A percentile compares a stretch with the other conserved stretches of the same genome.
These are phyloP conservation scores for Kurtzmaniella quercitrusa DNA, from an alignment of 1,139 yeast species.

Conservation along the genomic window DNA sequence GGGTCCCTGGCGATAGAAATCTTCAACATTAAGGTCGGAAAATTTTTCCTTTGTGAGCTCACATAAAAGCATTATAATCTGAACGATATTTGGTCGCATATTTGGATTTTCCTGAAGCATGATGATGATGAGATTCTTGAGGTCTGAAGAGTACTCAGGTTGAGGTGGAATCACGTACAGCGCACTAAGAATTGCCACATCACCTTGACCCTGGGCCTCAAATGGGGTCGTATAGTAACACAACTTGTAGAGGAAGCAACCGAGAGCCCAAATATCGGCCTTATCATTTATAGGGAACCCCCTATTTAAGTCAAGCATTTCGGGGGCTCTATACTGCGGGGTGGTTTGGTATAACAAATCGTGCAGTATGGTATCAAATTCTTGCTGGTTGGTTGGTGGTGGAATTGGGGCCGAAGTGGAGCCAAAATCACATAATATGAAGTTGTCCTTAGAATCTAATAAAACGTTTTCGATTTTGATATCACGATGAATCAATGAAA, in stretches of 20 bases:
- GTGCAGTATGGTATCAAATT: conserved; percentile 55
- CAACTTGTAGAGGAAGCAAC: conserved; percentile 70
- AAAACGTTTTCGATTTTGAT: conserved; percentile 77
- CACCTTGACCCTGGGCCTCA: conserved; percentile 67
- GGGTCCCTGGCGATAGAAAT: conserved; percentile 36
- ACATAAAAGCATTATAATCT: conserved; percentile 40
- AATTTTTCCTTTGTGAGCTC: conserved; percentile 31
- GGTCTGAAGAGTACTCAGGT: conserved; percentile 56
- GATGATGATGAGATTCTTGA: conserved; percentile 72
- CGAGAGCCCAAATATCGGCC: conserved; percentile 82
- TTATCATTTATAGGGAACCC: conserved; percentile 70
- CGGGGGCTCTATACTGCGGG: conserved; percentile 80
- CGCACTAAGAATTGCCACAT: conserved; percentile 67
- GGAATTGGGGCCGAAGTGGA: conserved; percentile 59
- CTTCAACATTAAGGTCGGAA: conserved; percentile 25
- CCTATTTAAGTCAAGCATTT: conserved; percentile 70
- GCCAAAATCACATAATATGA: conserved; percentile 76
- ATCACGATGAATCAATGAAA: conserved; percentile 66
- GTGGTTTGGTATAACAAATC: conserved; percentile 76
- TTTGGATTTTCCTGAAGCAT: conserved; percentile 77
- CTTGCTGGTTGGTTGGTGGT: conserved; percentile 64
- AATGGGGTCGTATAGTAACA: conserved; percentile 83
- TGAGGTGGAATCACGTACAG: conserved; percentile 54
- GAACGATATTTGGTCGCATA: conserved; percentile 83
- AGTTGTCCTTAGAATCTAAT: conserved; percentile 51